These are phyloP conservation scores for Neopestalotiopsis sp. DNA, from an alignment of 2,329 filamentous ascomycete species.

Conservation along the genomic window DNA sequence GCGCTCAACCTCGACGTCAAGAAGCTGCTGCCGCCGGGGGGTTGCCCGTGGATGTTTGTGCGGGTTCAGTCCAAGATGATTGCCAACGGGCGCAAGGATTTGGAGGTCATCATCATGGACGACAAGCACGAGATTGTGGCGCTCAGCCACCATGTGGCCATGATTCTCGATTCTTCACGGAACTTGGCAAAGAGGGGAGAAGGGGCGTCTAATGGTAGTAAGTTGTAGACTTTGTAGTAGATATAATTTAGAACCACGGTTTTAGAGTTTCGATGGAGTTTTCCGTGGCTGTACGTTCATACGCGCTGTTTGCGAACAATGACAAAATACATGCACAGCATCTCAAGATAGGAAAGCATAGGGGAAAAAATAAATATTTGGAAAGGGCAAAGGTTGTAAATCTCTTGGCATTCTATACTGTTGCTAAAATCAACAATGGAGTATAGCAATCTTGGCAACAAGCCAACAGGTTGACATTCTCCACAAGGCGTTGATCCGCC, in stretches of 20 bases:
- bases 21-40: slow-evolving; percentile 67
- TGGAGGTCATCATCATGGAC: slow-evolving; percentile 35
- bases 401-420: not conserved
- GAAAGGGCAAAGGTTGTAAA: not conserved
- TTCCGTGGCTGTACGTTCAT: not conserved
- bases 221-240: not conserved
- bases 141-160: slow-evolving; percentile 36
- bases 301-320: not conserved
- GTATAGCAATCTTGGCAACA: slow-evolving; percentile 8
- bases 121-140: slow-evolving; percentile 33
- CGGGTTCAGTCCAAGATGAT: slow-evolving; percentile 45
- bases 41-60: slow-evolving; percentile 70
- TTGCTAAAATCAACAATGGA: not conserved
- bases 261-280: not conserved
- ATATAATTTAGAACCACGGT: not conserved
- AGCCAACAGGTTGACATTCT: not conserved
- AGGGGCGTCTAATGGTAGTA: not conserved
- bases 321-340: not conserved
- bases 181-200: slow-evolving; percentile 23
- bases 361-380: not conserved
- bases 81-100: slow-evolving; percentile 30
- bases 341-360: too few species aligned
- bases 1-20: slow-evolving; percentile 74
- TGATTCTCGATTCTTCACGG: slow-evolving; percentile 33
- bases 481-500: not conserved